phyloP scores from a whole-genome alignment of 2,329 filamentous ascomycete genomes.

The Aspergillus brasiliensis region DNA sequence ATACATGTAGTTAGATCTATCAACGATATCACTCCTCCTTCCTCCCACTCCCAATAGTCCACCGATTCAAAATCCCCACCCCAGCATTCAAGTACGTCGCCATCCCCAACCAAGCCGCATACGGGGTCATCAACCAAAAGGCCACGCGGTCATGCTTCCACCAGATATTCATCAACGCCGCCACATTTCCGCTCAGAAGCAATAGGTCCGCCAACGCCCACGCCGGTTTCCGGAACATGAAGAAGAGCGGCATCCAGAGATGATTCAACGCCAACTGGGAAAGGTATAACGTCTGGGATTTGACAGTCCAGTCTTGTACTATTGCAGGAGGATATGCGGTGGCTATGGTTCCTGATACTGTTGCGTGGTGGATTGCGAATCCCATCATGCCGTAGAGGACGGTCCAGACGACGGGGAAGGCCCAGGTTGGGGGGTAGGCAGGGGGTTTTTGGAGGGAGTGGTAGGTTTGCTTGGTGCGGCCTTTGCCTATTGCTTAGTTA shows the following conservation, averaged over 20 bases:
- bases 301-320: conserved; percentile 62
- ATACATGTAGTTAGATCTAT: not conserved
- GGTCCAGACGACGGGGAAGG: conserved; percentile 64
- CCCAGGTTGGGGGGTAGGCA: conserved; percentile 57
- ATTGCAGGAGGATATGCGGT: conserved; percentile 44
- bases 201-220: conserved; percentile 76
- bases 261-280: conserved; percentile 84
- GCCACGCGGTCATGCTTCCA: conserved; percentile 71
- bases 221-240: conserved; percentile 71
- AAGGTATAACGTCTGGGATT: conserved; percentile 78
- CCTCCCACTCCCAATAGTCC: conserved; percentile 45
- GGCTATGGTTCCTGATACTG: conserved; percentile 64
- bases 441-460: conserved; percentile 49
- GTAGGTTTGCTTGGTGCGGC: conserved; percentile 40
- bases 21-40: conserved; percentile 12
- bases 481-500: conserved; percentile 21
- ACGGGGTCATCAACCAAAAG: conserved; percentile 76
- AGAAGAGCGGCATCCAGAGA: conserved; percentile 92
- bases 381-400: conserved; percentile 72
- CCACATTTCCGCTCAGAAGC: conserved; percentile 69
- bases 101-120: conserved; percentile 83
- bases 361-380: conserved; percentile 80
- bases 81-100: conserved; percentile 80
- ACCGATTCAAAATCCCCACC: conserved; percentile 68
- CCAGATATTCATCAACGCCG: conserved; percentile 76